Evolutionary conservation across 768 basidiomycete genomes (phyloP).

Genomic region (Kwoniella pini): DNA sequence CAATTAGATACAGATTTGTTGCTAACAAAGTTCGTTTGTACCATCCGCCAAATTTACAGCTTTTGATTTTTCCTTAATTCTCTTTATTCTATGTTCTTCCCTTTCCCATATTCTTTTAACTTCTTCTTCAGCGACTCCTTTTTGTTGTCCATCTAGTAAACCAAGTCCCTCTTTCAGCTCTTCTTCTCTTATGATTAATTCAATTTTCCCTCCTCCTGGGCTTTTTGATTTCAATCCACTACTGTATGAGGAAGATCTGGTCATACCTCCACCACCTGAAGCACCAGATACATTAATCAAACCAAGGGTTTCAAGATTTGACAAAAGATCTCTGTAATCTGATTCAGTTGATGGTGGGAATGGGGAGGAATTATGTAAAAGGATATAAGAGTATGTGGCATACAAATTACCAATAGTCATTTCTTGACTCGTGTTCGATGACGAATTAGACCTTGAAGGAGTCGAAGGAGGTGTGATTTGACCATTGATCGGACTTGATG

Average conservation of each 20-base stretch:
- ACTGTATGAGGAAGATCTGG: slow-evolving; percentile 27
- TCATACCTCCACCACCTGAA: slow-evolving; percentile 4
- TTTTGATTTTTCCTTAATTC: slow-evolving; percentile 28
- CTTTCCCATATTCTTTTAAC: slow-evolving; percentile 47
- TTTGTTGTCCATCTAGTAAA: slow-evolving; percentile 4
- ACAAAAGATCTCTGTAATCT: slow-evolving; percentile 54
- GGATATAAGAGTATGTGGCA: slow-evolving; percentile 51
- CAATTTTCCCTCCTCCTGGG: slow-evolving; percentile 32
- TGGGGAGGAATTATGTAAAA: slow-evolving; percentile 44
- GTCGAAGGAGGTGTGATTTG: slow-evolving; percentile 23
- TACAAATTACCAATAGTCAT: slow-evolving; percentile 31
- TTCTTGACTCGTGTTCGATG: slow-evolving; percentile 1
- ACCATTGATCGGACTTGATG: background rate
- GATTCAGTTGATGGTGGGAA: slow-evolving; percentile 51
- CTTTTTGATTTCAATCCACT: background rate
- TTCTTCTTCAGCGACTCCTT: slow-evolving; percentile 50
- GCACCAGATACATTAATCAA: slow-evolving; percentile 37
- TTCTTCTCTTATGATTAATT: slow-evolving; percentile 45
- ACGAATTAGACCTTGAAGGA: slow-evolving; percentile 20
- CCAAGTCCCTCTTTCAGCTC: slow-evolving; percentile 48
- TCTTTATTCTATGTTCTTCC: slow-evolving; percentile 30
- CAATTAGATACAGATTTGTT: too few species aligned
- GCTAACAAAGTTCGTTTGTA: too few species aligned
- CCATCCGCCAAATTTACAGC: slow-evolving; percentile 1
- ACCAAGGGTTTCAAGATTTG: slow-evolving; percentile 52